phyloP scores from a whole-genome alignment of 306 rosid species.

The Mimosa pudica region DNA sequence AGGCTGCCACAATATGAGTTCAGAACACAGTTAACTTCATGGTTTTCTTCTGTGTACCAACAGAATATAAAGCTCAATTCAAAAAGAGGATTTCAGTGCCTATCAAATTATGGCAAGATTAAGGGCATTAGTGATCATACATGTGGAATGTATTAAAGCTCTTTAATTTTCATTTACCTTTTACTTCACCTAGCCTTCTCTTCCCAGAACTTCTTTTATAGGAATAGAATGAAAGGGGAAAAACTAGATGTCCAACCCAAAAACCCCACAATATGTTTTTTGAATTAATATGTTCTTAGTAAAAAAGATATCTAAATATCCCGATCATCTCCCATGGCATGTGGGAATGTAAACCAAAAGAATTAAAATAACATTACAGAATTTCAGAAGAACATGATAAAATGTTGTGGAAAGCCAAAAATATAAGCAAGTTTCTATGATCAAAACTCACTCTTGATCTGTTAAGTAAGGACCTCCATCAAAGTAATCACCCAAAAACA shows the following conservation, averaged over 20 bases:
- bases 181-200: not conserved
- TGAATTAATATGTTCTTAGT: constrained; percentile 13
- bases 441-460: constrained; percentile 70
- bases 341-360: constrained; percentile 8
- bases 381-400: constrained; percentile 16
- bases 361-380: constrained; percentile 18
- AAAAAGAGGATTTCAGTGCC: not conserved
- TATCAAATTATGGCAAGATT: constrained; percentile 15
- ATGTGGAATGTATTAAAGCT: not conserved
- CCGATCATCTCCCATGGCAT: not conserved
- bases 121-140: not conserved
- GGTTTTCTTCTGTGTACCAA: not conserved
- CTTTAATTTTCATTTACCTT: not conserved
- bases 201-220: not conserved
- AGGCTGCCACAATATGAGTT: constrained; percentile 14
- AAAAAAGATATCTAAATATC: constrained; percentile 8
- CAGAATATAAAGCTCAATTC: constrained; percentile 6
- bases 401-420: constrained; percentile 18
- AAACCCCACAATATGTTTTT: not conserved
- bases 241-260: constrained; percentile 2
- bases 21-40: not conserved
- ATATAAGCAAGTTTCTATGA: constrained; percentile 11
- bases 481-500: constrained; percentile 82
- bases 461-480: constrained; percentile 78
- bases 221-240: not conserved